Base-by-base conservation (phyloP, 805 yeast genomes). In the Sugiyamaella americana region DNA sequence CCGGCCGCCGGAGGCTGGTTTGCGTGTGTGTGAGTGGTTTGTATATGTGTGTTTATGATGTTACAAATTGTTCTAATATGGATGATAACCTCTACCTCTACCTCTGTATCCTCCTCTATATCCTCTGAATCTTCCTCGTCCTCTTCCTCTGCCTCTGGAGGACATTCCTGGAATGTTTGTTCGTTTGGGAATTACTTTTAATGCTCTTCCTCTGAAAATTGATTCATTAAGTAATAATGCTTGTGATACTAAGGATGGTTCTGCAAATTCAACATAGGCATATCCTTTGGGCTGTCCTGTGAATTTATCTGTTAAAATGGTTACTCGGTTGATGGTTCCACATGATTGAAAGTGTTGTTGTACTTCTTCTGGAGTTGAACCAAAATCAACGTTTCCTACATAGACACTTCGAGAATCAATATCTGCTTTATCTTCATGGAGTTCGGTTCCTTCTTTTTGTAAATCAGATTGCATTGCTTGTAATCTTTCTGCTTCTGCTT, bases 261-360 rank as follows among this genome's bases (percentile, higher is more conserved):
- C 84, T n/a, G 80, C 75, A 59, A 86, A 87, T 62, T 87, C 96
- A 51, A 87, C 74, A 63, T 86, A 87, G 1, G 95, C 95, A 66
- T 74, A 86, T 1, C 96, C 96, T 64, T 83, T 83, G 38, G 96
- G 93, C 52, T 76, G 82, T 4, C 95, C 94, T 0, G 93, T 80
- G 56, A 68, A 65, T 63, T 80, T 82, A 66, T 87, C 85, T 47
- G 76, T 70, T 62, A 83, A 66, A 40, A 87, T 86, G 2, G 93
- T 86, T 29, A 87, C 87, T 56, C 95, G 74, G 59, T 84, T 81
- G 45, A 87, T 84, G 4, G 77, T 72, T 1, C 95, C 95, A 40
- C 79, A 79, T 2, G 74, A 61, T 45, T 78, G 73, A 64, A 87
- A 87, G 57, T 79, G 84, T 50, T 79, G 74, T 57, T 85, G 91